Evolutionary conservation across 169 alveolate genomes (phyloP), one percentile per base, ranked within the genome.

Genomic region (Neospora caninum): DNA sequence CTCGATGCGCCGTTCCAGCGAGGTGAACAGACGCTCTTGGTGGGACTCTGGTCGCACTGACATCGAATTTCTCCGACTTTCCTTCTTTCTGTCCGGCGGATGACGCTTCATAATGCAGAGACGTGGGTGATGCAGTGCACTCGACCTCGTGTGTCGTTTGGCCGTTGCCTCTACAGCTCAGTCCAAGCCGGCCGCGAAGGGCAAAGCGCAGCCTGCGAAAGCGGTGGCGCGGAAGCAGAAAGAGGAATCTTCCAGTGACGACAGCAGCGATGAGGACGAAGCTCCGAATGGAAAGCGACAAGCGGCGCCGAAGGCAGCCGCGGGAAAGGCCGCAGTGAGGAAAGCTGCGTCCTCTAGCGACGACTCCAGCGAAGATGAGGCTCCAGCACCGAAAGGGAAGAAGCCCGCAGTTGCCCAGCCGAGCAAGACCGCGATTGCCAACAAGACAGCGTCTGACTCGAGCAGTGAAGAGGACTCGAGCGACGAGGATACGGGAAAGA

Each of bases 391-490:
- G n/a, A 64, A 64, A 29, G n/a, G n/a, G 41, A n/a, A 16, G 86
- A 78, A 78, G 42, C 18, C 83, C 9, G 83, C 25, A n/a, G 20
- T 29, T n/a, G 86, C 86, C 29, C 86, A 18, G 45, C 86, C 39
- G 86, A 78, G 42, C 39, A 78, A n/a, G 42, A 43, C 86, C 29
- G 86, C 86, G 39, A 10, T 22, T 36, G 45, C 86, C 45, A 78
- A n/a, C 39, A 18, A 16, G 29, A 18, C 1, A 29, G 43, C 22
- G 41, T 13, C 86, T 29, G 86, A 78, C 7, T 25, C 86, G 29
- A 38, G 49, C 49, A 78, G 86, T n/a, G 86, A 78, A 49, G 58
- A 49, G 45, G 49, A 78, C 43, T 78, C 86, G 43, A 78, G 86
- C 42, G 86, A 78, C 22, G 86, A 78, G 13, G 86, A 78, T 0